These are phyloP conservation scores for Echeveria elegans DNA, from an alignment of 164 flowering plant genomes.

Conservation along the genomic window DNA sequence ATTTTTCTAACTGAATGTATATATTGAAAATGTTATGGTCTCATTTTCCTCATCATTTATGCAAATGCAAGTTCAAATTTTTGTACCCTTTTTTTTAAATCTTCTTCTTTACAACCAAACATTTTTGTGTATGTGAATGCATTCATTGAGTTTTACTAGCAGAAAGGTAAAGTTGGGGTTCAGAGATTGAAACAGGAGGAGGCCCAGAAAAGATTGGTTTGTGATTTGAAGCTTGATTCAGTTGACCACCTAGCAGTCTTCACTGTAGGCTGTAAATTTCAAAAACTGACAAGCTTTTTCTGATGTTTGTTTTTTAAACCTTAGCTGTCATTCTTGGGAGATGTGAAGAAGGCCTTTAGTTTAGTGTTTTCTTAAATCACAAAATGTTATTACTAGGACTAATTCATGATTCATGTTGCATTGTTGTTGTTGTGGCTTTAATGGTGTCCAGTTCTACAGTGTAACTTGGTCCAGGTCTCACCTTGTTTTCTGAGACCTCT, in stretches of 20 bases:
- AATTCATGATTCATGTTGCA: background rate
- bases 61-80: background rate
- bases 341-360: background rate
- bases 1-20: background rate
- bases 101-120: background rate
- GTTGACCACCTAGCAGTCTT: background rate
- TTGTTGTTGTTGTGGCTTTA: background rate
- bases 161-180: background rate
- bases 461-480: background rate
- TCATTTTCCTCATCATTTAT: background rate
- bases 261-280: background rate
- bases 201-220: background rate
- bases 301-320: background rate
- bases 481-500: background rate
- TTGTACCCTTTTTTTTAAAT: background rate
- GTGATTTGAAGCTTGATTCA: background rate
- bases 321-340: background rate
- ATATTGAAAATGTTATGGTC: background rate
- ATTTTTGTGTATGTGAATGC: background rate
- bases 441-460: background rate
- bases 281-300: background rate
- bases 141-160: background rate
- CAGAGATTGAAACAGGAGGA: background rate
- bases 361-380: no score
- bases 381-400: no score